Percentiles rank a stretch among this genome's conserved stretches.
phyloP scores from a whole-genome alignment of 2,329 filamentous ascomycete genomes.

The Decorospora gaudefroyi region DNA sequence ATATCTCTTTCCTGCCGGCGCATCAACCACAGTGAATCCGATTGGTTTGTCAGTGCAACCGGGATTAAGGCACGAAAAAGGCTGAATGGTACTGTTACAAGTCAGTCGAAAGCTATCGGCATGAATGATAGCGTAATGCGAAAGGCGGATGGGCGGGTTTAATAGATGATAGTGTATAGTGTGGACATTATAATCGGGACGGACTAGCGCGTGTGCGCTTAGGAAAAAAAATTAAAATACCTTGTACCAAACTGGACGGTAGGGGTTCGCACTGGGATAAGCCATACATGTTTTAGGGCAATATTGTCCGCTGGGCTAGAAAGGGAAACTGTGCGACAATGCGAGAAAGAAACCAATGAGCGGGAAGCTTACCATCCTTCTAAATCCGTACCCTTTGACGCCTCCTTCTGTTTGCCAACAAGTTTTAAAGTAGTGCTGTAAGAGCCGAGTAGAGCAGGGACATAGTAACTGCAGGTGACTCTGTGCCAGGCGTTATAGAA shows the following conservation, averaged over 20 bases:
- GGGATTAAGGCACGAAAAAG: conserved; percentile 34
- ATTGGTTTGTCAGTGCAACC: conserved; percentile 37
- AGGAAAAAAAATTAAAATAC: conserved; percentile 43
- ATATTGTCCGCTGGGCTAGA: conserved; percentile 35
- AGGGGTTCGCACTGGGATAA: conserved; percentile 42
- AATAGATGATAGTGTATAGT: conserved; percentile 49
- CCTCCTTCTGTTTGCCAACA: conserved; percentile 35
- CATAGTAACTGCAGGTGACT: conserved; percentile 43
- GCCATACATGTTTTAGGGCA: conserved; percentile 37
- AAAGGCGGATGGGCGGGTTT: conserved; percentile 37
- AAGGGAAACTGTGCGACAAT: conserved; percentile 37
- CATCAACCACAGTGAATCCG: conserved; percentile 39
- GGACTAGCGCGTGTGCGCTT: conserved; percentile 43
- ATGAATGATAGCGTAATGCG: conserved; percentile 9
- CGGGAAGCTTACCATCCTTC: conserved; percentile 47
- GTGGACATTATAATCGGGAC: conserved; percentile 41
- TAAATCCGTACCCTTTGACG: conserved; percentile 38
- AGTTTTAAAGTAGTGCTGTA: conserved; percentile 37
- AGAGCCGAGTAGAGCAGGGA: conserved; percentile 42
- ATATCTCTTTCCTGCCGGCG: conserved; percentile 31
- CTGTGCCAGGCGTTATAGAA: conserved; percentile 48
- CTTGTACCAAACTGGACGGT: conserved; percentile 22
- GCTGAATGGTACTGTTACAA: conserved; percentile 40
- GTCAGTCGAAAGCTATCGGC: conserved; percentile 25
- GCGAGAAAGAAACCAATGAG: conserved; percentile 19